Base-by-base conservation (phyloP, 805 yeast species). In the Sporopachydermia quercuum region DNA sequence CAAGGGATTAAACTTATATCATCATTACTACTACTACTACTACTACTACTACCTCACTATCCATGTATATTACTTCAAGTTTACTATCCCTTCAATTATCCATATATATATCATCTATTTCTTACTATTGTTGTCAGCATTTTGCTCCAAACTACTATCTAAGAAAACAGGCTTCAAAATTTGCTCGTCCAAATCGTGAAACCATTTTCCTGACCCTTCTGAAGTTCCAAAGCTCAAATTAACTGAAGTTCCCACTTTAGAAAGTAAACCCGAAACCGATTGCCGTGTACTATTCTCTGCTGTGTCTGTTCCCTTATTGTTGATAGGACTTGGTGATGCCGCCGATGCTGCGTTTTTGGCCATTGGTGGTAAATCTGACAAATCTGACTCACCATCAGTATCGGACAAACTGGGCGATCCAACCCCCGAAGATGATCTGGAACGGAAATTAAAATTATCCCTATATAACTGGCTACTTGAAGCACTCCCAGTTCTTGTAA, bases 111-210 rank as follows among this genome's bases (percentile, higher is more conserved):
- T n/a, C n/a, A n/a, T n/a, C n/a, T n/a, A n/a, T n/a, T n/a, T n/a
- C n/a, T n/a, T 23, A 23, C 30, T 23, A 23, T 23, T 23, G 8
- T 23, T 23, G 30, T n/a, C n/a, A 8, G 13, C 30, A 8, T n/a
- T 23, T n/a, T 23, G 30, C 13, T 23, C 30, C 30, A 23, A 71
- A 37, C 62, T 39, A 43, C 63, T 65, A 49, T 89, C 97, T 43
- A 87, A 67, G 40, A 89, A 68, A 0, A 85, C 95, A 1, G 96
- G 96, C 56, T 87, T 87, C 50, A 91, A 66, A 16, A 91, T 91
- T 54, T 84, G 84, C 50, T 91, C 96, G 55, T 91, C 99, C 53
- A 91, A 84, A 49, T 75, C 79, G 15, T 84, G 79, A 57, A 91
- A 91, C 97, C 98, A 89, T 54, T 72, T 77, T 6, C 87, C 81